These are phyloP conservation scores for Russula foetens DNA, from an alignment of 768 basidiomycete genomes.

Conservation along the genomic window DNA sequence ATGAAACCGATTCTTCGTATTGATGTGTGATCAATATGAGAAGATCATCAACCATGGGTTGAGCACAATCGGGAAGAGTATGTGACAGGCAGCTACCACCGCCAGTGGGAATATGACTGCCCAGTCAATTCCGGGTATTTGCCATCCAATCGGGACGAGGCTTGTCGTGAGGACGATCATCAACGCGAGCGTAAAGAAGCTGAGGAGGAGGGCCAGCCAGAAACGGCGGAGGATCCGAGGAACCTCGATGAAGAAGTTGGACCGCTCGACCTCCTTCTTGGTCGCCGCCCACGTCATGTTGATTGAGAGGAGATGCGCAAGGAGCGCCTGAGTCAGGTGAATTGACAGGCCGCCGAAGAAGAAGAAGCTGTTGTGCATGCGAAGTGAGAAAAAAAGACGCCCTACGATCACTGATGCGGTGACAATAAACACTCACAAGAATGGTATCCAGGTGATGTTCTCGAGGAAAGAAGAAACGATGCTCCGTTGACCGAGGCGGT, in stretches of 20 bases:
- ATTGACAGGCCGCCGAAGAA: slow-evolving; percentile 52
- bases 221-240: slow-evolving; percentile 79
- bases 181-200: slow-evolving; percentile 39
- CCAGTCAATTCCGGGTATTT: slow-evolving; percentile 55
- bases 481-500: slow-evolving; percentile 52
- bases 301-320: slow-evolving; percentile 50
- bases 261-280: slow-evolving; percentile 77
- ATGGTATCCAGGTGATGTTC: slow-evolving; percentile 58
- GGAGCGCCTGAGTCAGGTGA: slow-evolving; percentile 44
- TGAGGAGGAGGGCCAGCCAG: slow-evolving; percentile 53
- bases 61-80: slow-evolving; percentile 75
- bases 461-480: slow-evolving; percentile 44
- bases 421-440: slow-evolving; percentile 56
- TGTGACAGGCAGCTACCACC: slow-evolving; percentile 55
- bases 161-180: slow-evolving; percentile 51
- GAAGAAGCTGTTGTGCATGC: slow-evolving; percentile 32
- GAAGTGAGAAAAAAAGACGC: background rate
- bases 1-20: background rate
- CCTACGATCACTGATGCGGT: slow-evolving; percentile 10
- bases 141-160: slow-evolving; percentile 56
- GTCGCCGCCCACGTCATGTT: slow-evolving; percentile 53
- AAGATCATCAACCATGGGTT: slow-evolving; percentile 90
- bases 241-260: slow-evolving; percentile 87
- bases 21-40: slow-evolving; percentile 34
- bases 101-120: slow-evolving; percentile 70